Conservation (phyloP, 164 flowering plant genomes). For the Berberis thunbergii region DNA sequence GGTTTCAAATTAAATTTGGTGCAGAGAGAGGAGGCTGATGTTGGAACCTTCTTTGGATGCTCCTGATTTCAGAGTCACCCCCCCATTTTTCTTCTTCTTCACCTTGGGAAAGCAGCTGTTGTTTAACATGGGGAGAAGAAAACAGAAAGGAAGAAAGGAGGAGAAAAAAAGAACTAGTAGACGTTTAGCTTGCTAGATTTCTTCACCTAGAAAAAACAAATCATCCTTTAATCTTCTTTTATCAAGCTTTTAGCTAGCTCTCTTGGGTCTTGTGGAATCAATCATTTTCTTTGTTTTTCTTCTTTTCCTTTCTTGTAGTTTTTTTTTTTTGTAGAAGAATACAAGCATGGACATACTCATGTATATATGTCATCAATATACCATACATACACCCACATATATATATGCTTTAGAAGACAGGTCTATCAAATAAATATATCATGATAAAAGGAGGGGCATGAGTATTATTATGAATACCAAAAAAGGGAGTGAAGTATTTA, state of each 20-base stretch:
- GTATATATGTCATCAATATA: no score
- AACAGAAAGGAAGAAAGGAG: neutral
- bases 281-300: conserved; percentile 7
- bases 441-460: no score
- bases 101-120: no score
- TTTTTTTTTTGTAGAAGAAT: neutral
- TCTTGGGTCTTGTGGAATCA: conserved; percentile 8
- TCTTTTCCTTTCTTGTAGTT: neutral
- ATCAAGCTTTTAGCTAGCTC: neutral
- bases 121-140: neutral
- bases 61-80: conserved; percentile 29
- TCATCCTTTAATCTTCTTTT: neutral
- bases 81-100: neutral
- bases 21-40: conserved; percentile 7
- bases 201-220: no score
- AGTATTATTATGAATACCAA: no score
- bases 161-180: neutral
- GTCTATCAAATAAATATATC: no score
- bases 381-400: no score
- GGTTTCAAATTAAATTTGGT: conserved; percentile 19
- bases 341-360: no score
- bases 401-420: no score
- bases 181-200: neutral
- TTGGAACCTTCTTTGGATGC: conserved; percentile 25
- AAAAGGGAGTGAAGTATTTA: no score